Evolutionary conservation across 1,284 basidiomycete genomes (phyloP), one percentile per base, ranked within the genome.

Genomic region (Microbotryum intermedium): DNA sequence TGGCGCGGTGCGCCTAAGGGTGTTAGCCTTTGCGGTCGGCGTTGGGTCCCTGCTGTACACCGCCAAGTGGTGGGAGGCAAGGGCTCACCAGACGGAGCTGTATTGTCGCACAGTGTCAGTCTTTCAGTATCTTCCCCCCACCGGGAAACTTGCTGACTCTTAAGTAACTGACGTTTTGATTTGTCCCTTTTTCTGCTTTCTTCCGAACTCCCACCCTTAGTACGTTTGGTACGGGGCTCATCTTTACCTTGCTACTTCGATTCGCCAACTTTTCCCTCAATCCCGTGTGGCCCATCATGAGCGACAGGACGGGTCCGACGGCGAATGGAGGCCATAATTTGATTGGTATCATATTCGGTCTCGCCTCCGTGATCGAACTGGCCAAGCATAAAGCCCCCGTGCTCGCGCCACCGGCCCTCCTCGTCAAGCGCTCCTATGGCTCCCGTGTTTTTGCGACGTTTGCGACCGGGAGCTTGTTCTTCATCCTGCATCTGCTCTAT

Each of bases 231-330:
- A 71, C 84, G 13, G 88, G 89, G 2, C 76, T 91, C n/a, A 69
- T 87, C 23, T 55, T 85, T 9, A 81, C 84, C 6, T 82, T 86
- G 2, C 67, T 90, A n/a, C 79, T 83, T 34, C 92, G 91, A 72
- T 86, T 87, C 69, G 78, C 81, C 13, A 89, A 90, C 69, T 80
- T 88, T 70, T 82, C 84, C 0, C 88, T 87, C 67, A 91, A 91
- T 70, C 90, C 90, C 67, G 85, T 91, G 34, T 93, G 90, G 90
- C 84, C 87, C 0, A 83, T 89, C 69, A 79, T 88, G 61, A 67
- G 59, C 28, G 79, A 87, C 69, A 39, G 18, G 34, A 39, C 34
- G 9, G 34, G 34, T 39, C 34, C 34, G 18, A 39, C 34, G 34
- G 78, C 79, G 50, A 71, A 62, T 0, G 86, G 84, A 11, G 85